These are phyloP conservation scores for Oryza officinalis DNA, from an alignment of 176 grass and related monocot species.

Conservation along the genomic window DNA sequence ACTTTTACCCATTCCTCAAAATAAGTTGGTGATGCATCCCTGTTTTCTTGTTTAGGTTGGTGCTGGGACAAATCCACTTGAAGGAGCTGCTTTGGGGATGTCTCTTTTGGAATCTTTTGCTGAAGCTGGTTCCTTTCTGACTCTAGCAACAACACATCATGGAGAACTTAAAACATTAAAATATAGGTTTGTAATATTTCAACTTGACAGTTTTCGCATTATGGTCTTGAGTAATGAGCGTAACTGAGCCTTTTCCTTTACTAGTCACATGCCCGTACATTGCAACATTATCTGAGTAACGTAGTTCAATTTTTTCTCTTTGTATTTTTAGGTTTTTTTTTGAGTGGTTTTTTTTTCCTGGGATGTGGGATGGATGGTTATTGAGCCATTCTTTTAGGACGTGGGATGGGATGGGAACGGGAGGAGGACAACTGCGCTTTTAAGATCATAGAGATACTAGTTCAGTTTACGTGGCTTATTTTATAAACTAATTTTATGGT, in stretches of 20 bases:
- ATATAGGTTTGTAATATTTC: constrained; percentile 62
- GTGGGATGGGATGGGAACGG: too few relatives aligned
- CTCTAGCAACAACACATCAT: constrained; percentile 80
- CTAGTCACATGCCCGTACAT: too few relatives aligned
- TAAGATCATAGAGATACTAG: background rate
- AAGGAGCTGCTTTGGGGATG: constrained; percentile 81
- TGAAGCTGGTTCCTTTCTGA: constrained; percentile 66
- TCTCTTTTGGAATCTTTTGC: constrained; percentile 86
- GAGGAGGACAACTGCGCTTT: too few relatives aligned
- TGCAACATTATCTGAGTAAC: too few relatives aligned
- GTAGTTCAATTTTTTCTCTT: too few relatives aligned
- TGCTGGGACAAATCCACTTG: constrained; percentile 86
- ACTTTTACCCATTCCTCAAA: constrained; percentile 7
- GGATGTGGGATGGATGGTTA: too few relatives aligned
- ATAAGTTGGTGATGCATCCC: background rate
- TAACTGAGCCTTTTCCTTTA: background rate
- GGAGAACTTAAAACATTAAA: constrained; percentile 86
- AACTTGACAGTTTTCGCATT: constrained; percentile 21
- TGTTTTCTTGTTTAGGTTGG: constrained; percentile 52
- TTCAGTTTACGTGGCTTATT: background rate
- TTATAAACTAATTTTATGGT: background rate
- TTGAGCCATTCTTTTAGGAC: too few relatives aligned
- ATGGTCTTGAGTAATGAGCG: background rate
- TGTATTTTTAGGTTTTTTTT: too few relatives aligned
- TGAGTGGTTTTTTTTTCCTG: too few relatives aligned